Evolutionary conservation across 805 yeast genomes (phyloP).

Genomic region (Clavispora phyllophila): DNA sequence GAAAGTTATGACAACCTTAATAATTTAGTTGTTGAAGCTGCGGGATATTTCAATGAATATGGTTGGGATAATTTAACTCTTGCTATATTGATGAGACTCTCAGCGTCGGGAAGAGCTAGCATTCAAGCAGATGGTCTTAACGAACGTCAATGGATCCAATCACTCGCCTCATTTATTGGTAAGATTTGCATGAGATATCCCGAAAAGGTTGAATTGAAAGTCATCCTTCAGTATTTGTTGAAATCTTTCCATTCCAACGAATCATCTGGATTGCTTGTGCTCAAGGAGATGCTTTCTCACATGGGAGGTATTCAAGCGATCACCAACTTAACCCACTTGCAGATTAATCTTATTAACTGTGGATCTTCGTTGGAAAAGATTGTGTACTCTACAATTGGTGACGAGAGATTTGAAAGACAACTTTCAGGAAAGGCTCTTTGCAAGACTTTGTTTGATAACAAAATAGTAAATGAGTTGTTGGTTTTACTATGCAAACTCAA

Average conservation of each 20-base stretch:
- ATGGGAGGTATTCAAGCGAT: conserved; percentile 79
- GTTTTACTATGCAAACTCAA: conserved; percentile 52
- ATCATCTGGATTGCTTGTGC: conserved; percentile 54
- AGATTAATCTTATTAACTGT: conserved; percentile 61
- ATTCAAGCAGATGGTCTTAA: conserved; percentile 75
- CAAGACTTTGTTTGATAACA: conserved; percentile 36
- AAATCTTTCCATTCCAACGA: conserved; percentile 61
- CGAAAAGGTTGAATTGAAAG: conserved; percentile 50
- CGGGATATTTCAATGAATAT: conserved; percentile 65
- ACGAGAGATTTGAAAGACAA: conserved; percentile 44
- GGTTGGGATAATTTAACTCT: conserved; percentile 84
- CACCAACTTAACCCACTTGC: conserved; percentile 61
- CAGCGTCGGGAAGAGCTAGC: conserved; percentile 57
- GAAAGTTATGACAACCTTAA: conserved; percentile 90
- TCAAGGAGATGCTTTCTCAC: conserved; percentile 59
- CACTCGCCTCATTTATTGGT: conserved; percentile 75
- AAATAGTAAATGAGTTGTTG: conserved; percentile 58
- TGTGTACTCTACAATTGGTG: conserved; percentile 56
- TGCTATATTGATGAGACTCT: conserved; percentile 65
- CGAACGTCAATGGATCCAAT: conserved; percentile 81
- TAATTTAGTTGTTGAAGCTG: conserved; percentile 68
- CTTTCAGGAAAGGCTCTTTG: conserved; percentile 50
- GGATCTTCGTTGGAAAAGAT: conserved; percentile 52
- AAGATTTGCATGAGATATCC: conserved; percentile 56
- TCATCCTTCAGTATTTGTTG: conserved; percentile 54